phyloP scores from a whole-genome alignment of 2,329 filamentous ascomycete species.

The Neonectria ditissima region DNA sequence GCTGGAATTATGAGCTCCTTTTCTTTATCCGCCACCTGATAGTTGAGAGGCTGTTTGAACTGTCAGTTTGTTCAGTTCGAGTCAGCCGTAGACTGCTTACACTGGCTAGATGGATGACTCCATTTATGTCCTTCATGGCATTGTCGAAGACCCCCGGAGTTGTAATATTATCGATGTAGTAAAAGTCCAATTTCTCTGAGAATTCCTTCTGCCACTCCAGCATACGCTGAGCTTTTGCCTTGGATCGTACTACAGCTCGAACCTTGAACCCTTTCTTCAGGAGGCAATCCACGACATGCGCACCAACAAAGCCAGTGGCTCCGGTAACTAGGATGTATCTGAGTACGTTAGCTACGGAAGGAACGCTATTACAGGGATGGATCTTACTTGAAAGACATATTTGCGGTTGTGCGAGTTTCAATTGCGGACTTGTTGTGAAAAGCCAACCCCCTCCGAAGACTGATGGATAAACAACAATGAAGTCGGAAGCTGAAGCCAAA shows the following conservation, averaged over 20 bases:
- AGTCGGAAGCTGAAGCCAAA: neutral
- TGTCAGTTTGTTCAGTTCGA: too few species aligned
- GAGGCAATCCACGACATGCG: slow-evolving; percentile 16
- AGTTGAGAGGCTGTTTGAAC: slow-evolving; percentile 18
- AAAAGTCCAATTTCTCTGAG: slow-evolving; percentile 1
- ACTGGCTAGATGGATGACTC: slow-evolving; percentile 24
- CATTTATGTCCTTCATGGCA: slow-evolving; percentile 14
- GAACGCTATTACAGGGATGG: too few species aligned
- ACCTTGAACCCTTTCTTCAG: slow-evolving; percentile 16
- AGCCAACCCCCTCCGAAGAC: neutral
- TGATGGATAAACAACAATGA: neutral
- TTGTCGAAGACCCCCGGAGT: slow-evolving; percentile 5
- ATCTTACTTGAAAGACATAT: slow-evolving; percentile 17
- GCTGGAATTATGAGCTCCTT: slow-evolving; percentile 25
- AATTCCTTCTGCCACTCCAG: neutral
- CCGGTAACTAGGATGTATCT: slow-evolving; percentile 26
- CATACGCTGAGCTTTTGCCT: slow-evolving; percentile 16
- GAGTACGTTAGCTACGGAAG: neutral
- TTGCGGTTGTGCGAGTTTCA: neutral
- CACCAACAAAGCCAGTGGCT: slow-evolving; percentile 23
- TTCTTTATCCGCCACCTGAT: slow-evolving; percentile 26
- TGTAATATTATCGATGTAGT: slow-evolving; percentile 25
- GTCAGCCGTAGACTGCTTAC: neutral
- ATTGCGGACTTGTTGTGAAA: neutral
- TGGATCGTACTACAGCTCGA: slow-evolving; percentile 25